phyloP scores from a whole-genome alignment of 805 yeast species.

The Cyberlindnera sargentensis region DNA sequence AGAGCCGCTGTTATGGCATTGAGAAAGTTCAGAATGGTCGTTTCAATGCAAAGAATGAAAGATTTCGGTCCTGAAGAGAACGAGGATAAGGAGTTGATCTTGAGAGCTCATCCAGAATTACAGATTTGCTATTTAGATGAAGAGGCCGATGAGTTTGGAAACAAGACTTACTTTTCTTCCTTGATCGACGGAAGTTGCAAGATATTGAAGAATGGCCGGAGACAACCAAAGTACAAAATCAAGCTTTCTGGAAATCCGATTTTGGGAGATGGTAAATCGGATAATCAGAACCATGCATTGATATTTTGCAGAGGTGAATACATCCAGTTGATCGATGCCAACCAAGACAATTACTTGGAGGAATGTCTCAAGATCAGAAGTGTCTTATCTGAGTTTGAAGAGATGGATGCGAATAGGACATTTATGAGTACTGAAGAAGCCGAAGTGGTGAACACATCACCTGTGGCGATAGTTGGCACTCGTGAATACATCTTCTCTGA shows the following conservation, averaged over 20 bases:
- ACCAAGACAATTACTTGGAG: constrained; percentile 76
- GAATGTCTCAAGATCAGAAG: constrained; percentile 73
- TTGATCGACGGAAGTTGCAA: constrained; percentile 68
- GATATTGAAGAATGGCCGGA: constrained; percentile 47
- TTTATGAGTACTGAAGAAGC: background rate
- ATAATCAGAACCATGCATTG: constrained; percentile 73
- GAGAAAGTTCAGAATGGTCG: constrained; percentile 57
- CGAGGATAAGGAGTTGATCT: constrained; percentile 50
- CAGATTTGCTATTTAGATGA: constrained; percentile 58
- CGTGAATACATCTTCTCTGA: constrained; percentile 81
- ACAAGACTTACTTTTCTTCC: constrained; percentile 48
- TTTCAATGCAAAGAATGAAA: constrained; percentile 56
- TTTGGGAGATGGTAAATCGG: constrained; percentile 80
- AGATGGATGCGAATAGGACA: constrained; percentile 21
- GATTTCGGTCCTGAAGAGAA: constrained; percentile 49
- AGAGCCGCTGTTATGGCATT: constrained; percentile 48
- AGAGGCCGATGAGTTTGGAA: constrained; percentile 33
- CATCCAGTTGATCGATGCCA: constrained; percentile 75
- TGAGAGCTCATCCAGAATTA: constrained; percentile 61
- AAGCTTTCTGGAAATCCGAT: constrained; percentile 74
- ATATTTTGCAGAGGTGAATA: constrained; percentile 77
- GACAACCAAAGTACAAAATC: constrained; percentile 57
- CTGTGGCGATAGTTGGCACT: constrained; percentile 80
- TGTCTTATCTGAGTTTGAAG: constrained; percentile 72
- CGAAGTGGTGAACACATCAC: constrained; percentile 23